phyloP scores from a whole-genome alignment of 2,329 filamentous ascomycete species.

The Arthrinium phaeospermum region DNA sequence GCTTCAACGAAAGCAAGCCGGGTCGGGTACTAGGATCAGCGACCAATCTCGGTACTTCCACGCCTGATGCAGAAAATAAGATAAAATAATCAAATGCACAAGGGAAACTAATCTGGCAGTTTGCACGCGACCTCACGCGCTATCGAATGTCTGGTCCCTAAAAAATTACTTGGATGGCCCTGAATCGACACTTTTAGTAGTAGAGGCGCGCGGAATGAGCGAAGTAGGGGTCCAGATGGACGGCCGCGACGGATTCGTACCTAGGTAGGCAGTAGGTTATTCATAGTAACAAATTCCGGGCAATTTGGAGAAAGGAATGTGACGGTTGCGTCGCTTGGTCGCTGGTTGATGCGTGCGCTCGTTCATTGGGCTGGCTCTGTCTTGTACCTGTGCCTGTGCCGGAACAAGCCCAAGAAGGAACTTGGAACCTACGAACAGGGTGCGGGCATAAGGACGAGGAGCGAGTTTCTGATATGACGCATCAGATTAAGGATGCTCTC shows the following conservation, averaged over 20 bases:
- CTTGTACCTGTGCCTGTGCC: neutral
- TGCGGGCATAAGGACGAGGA: neutral
- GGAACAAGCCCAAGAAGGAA: neutral
- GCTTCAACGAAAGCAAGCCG: neutral
- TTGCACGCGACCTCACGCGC: conserved; percentile 5
- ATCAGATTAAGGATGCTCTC: conserved; percentile 2
- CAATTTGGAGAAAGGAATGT: conserved; percentile 4
- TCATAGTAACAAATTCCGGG: conserved; percentile 16
- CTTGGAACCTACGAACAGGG: neutral
- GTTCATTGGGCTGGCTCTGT: neutral
- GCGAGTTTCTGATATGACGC: neutral
- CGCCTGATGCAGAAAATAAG: neutral
- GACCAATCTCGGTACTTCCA: neutral
- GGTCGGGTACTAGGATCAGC: conserved; percentile 13
- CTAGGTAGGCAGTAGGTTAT: conserved; percentile 5
- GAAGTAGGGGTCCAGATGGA: conserved; percentile 4
- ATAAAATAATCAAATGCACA: neutral
- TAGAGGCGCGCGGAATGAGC: neutral
- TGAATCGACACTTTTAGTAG: neutral
- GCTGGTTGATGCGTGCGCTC: conserved; percentile 1
- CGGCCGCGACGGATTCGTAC: neutral
- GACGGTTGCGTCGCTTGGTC: neutral
- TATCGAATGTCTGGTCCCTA: neutral
- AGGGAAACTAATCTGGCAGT: conserved; percentile 10
- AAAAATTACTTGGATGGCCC: neutral